Evolutionary conservation across 805 yeast genomes (phyloP).

Genomic region (Ogataea nitratoaversa): DNA sequence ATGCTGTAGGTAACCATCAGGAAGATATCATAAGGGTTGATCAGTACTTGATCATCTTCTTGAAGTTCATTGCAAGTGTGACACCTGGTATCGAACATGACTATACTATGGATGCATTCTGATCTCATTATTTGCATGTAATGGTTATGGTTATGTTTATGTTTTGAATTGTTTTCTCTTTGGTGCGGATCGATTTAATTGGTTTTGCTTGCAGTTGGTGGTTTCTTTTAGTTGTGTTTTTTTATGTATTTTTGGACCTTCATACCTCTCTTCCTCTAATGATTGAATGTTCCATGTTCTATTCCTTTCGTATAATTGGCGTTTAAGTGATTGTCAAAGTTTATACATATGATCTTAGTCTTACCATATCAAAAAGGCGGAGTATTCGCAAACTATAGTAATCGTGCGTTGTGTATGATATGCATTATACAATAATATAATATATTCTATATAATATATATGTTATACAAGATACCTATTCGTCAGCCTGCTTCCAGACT

Average conservation of each 20-base stretch:
- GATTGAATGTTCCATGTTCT: no score
- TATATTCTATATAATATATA: no score
- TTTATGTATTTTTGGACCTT: no score
- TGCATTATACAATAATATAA: no score
- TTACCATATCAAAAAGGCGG: no score
- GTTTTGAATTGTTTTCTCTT: neutral
- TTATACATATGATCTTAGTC: no score
- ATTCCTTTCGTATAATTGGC: no score
- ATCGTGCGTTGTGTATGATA: neutral
- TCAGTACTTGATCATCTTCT: conserved; percentile 82
- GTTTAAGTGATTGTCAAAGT: no score
- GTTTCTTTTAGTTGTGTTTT: no score
- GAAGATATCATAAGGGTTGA: conserved; percentile 66
- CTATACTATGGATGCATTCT: conserved; percentile 95
- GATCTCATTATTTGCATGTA: conserved; percentile 1
- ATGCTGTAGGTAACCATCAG: conserved; percentile 17
- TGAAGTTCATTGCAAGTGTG: conserved; percentile 93
- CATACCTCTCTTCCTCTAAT: no score
- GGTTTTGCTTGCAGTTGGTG: neutral
- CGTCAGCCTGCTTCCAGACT: conserved; percentile 57
- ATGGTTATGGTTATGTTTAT: neutral
- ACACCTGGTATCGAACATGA: conserved; percentile 98
- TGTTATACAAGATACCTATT: no score
- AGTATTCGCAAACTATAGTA: no score
- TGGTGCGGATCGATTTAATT: neutral